Evolutionary conservation across 495 filamentous ascomycete species (phyloP).

Genomic region (Saxophila tyrrhenica): DNA sequence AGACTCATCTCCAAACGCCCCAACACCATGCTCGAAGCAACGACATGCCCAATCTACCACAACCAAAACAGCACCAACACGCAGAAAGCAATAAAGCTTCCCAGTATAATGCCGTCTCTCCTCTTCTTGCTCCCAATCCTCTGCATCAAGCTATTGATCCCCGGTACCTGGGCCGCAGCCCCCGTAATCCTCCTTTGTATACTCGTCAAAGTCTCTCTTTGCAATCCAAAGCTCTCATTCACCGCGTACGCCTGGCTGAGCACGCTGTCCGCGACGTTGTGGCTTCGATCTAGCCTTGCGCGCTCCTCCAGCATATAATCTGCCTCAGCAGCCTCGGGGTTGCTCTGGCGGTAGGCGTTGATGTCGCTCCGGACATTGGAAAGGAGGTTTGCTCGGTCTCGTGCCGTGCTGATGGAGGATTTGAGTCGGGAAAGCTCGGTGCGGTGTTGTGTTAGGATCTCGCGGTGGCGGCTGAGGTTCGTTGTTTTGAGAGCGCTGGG

Average conservation of each 20-base stretch:
- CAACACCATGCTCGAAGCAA: background rate
- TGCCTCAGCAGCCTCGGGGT: slow-evolving; percentile 70
- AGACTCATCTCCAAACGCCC: background rate
- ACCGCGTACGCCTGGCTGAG: slow-evolving; percentile 95
- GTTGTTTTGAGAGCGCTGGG: slow-evolving; percentile 88
- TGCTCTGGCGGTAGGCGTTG: slow-evolving; percentile 58
- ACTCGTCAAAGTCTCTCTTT: slow-evolving; percentile 73
- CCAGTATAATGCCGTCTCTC: slow-evolving; percentile 89
- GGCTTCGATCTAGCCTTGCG: slow-evolving; percentile 67
- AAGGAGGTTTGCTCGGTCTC: slow-evolving; percentile 84
- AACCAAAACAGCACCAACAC: slow-evolving; percentile 80
- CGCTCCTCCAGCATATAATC: slow-evolving; percentile 97
- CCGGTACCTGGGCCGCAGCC: slow-evolving; percentile 81
- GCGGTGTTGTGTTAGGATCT: slow-evolving; percentile 77
- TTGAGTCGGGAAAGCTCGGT: slow-evolving; percentile 68
- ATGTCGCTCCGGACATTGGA: slow-evolving; percentile 86
- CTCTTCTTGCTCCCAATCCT: slow-evolving; percentile 93
- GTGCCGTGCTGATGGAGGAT: slow-evolving; percentile 54
- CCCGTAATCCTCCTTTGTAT: slow-evolving; percentile 82
- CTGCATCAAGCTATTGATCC: slow-evolving; percentile 83
- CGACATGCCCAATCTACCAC: slow-evolving; percentile 34
- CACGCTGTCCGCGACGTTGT: slow-evolving; percentile 79
- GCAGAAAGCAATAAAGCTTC: slow-evolving; percentile 79
- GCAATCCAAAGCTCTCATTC: slow-evolving; percentile 77
- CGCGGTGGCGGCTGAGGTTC: slow-evolving; percentile 84